A percentile compares a stretch with the other conserved stretches of the same genome.
These are phyloP conservation scores for Porcisia deanei DNA, from an alignment of 208 protist species.

Conservation along the genomic window DNA sequence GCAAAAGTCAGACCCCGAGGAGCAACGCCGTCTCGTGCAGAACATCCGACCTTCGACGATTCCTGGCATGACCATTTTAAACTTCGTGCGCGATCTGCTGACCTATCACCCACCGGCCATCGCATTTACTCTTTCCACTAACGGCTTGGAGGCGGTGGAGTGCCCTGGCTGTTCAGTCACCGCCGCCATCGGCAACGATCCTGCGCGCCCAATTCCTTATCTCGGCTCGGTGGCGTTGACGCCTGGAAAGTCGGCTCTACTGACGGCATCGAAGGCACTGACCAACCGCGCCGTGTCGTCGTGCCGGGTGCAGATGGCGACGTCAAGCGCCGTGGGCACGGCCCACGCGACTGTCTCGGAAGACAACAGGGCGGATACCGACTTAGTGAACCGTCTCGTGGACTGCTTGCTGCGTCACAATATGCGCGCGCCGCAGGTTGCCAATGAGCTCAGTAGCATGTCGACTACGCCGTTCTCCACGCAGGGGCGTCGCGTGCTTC, in stretches of 20 bases:
- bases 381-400: constrained; percentile 59
- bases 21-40: constrained; percentile 49
- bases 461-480: constrained; percentile 31
- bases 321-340: constrained; percentile 6
- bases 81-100: constrained; percentile 62
- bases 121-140: constrained; percentile 41
- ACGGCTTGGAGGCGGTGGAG: constrained; percentile 47
- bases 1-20: constrained; percentile 44
- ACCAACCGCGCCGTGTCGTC: constrained; percentile 41
- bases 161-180: constrained; percentile 62
- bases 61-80: constrained; percentile 46
- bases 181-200: constrained; percentile 47
- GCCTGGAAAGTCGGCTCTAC: constrained; percentile 27
- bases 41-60: constrained; percentile 35
- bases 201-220: constrained; percentile 44
- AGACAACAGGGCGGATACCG: constrained; percentile 38
- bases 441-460: constrained; percentile 43
- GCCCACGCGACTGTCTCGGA: background rate
- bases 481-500: constrained; percentile 50
- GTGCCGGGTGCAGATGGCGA: constrained; percentile 43
- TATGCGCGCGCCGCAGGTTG: constrained; percentile 36
- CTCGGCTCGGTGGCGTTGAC: constrained; percentile 44
- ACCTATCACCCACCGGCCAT: constrained; percentile 56
- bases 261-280: constrained; percentile 47
- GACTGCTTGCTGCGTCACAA: constrained; percentile 67